Base-by-base conservation (phyloP, 805 yeast genomes). In the Nakazawaea sp. region DNA sequence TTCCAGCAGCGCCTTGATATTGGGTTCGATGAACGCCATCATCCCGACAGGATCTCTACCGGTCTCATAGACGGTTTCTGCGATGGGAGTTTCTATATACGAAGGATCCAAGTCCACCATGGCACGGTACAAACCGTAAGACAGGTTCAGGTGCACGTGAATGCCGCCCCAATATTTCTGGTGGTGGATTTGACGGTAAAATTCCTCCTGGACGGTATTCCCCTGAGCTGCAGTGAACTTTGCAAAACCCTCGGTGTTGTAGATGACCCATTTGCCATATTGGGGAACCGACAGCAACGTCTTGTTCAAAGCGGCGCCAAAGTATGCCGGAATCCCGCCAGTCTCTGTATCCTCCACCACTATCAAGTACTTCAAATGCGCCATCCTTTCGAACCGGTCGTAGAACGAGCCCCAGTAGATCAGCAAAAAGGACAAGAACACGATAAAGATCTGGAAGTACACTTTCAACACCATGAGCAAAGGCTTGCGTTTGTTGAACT, bases 111-210 rank as follows among this genome's bases (percentile, higher is more conserved):
- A 66, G 12, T 42, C 38, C 21, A 46, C 42, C 19, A 78, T 55
- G 3, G 78, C 77, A 18, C 58, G 45, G 18, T 50, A 43, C 16
- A 66, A 51, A 23, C 56, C 46, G 19, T 48, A 48, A 4, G 78
- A 63, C 0, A 81, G 73, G 47, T 73, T 68, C 10, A 66, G 57
- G 17, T 52, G 48, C 25, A 81, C 70, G 44, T 74, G 70, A 27
- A 80, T 56, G 0, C 81, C 70, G 17, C 72, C 68, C 92, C 90
- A 83, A 48, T 67, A 79, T n/a, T 70, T 49, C 53, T 79, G 75
- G 36, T 69, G 69, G 46, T 71, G 75, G 4, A 83, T 66, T 38
- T 58, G 56, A 24, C 65, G 46, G 27, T 54, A 27, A 18, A 78
- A 49, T 44, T 71, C 70, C 4, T 61, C 62, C 25, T 53, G 60